Evolutionary conservation across 2,329 filamentous ascomycete genomes (phyloP), one percentile per base, ranked within the genome.

Genomic region (Talaromyces sp.): DNA sequence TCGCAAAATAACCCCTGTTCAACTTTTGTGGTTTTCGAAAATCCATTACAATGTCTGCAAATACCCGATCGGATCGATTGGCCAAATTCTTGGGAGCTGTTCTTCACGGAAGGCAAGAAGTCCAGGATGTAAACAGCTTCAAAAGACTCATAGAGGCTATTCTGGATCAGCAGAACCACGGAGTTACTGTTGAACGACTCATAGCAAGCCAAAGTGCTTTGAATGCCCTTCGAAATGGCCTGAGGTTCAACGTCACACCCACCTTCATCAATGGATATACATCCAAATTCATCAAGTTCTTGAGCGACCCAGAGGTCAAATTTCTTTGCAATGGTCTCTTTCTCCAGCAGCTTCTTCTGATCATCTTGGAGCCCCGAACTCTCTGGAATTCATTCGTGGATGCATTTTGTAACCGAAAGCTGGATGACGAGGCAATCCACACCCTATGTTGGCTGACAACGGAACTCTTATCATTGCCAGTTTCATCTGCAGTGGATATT

Each of bases 381-480:
- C 30, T 55, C 3, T 60, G 58, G 58, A 28, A 49, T 47, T 17
- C 53, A 22, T 47, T 60, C 5, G 22, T 60, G 33, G 58, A 60
- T 1, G 58, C 58, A 39, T 52, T 57, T 66, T 10, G 8, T 4
- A 61, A 36, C 2, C 64, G 69, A 8, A 61, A 64, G 1, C 70
- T 84, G 8, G 65, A 71, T 1, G 67, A 75, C 1, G 65, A 64
- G 0, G 69, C 72, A 0, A 65, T 76, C 1, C 66, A 72, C 17
- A 68, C 74, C 0, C 80, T 85, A 62, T 76, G 77, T 1, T 85
- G 82, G 82, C 69, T 85, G 2, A 72, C 77, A 2, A 65, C 80
- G 3, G 78, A 85, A 59, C 70, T 87, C 10, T 66, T 85, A 1
- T 75, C 77, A 1, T 69, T 77, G 1, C 69, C 74, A 0, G 53